A percentile compares a stretch with the other conserved stretches of the same genome.
Evolutionary conservation across 306 rosid genomes (phyloP).

Genomic region (Dryas drummondii): DNA sequence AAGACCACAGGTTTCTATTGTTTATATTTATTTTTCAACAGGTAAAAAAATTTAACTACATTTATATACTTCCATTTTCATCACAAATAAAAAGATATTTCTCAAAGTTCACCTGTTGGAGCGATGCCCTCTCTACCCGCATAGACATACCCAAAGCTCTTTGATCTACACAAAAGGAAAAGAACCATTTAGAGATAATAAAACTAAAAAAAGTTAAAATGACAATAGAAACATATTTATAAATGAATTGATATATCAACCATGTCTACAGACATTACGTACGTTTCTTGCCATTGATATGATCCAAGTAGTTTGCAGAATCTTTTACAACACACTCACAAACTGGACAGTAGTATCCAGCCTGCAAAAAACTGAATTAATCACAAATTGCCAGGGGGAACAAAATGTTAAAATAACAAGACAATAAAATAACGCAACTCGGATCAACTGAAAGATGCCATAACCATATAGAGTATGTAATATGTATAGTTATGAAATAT

Average conservation of each 20-base stretch:
- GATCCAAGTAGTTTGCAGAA: constrained; percentile 98
- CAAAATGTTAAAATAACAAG: not conserved
- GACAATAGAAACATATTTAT: not conserved
- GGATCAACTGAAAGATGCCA: not conserved
- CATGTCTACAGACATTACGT: constrained; percentile 31
- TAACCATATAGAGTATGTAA: not conserved
- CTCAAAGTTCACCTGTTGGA: constrained; percentile 59
- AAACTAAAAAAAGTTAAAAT: constrained; percentile 19
- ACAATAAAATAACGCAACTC: not conserved
- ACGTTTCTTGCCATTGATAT: constrained; percentile 99
- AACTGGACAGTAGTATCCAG: constrained; percentile 91
- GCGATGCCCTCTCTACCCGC: constrained; percentile 94
- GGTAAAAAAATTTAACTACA: not conserved
- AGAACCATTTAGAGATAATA: constrained; percentile 18
- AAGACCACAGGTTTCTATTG: too few species aligned
- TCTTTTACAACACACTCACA: constrained; percentile 99
- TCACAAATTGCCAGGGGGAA: constrained; percentile 14
- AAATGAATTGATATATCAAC: constrained; percentile 8
- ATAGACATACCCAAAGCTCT: constrained; percentile 99
- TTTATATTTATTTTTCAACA: too few species aligned
- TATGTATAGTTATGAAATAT: not conserved
- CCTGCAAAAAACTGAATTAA: constrained; percentile 49
- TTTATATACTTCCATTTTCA: not conserved
- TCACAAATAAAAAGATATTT: constrained; percentile 11
- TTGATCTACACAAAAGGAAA: constrained; percentile 56